Conservation (phyloP, 768 basidiomycete species). For the Termitomyces sp. region DNA sequence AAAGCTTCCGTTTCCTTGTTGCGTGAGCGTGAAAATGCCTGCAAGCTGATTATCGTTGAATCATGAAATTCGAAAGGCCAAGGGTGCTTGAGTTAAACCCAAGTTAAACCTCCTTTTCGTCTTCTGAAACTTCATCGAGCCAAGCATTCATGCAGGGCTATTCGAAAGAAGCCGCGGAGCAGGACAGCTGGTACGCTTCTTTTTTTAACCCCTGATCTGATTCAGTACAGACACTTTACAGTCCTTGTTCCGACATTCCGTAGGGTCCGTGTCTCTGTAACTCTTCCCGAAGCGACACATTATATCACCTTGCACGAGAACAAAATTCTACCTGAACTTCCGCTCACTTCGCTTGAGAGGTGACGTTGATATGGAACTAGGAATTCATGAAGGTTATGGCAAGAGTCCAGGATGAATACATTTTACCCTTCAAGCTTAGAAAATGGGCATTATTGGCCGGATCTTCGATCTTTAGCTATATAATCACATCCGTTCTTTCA, state of each 20-base stretch:
- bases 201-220: not conserved
- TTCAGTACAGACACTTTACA: not conserved
- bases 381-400: not conserved
- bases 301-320: too few relatives aligned
- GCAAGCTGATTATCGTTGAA: not conserved
- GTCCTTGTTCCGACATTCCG: not conserved
- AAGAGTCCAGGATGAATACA: not conserved
- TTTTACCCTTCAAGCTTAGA: not conserved
- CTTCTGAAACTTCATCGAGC: not conserved
- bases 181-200: not conserved
- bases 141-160: too few relatives aligned
- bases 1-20: not conserved
- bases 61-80: not conserved
- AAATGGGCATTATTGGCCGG: not conserved
- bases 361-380: not conserved
- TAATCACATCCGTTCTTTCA: not conserved
- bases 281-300: not conserved
- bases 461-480: conserved; percentile 1
- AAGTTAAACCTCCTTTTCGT: not conserved
- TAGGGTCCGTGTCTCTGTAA: not conserved
- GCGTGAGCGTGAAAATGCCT: too few relatives aligned
- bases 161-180: not conserved
- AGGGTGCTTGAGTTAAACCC: not conserved
- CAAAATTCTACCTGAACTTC: not conserved
- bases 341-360: not conserved